phyloP scores from a whole-genome alignment of 495 filamentous ascomycete species.

The Cryomyces minteri region DNA sequence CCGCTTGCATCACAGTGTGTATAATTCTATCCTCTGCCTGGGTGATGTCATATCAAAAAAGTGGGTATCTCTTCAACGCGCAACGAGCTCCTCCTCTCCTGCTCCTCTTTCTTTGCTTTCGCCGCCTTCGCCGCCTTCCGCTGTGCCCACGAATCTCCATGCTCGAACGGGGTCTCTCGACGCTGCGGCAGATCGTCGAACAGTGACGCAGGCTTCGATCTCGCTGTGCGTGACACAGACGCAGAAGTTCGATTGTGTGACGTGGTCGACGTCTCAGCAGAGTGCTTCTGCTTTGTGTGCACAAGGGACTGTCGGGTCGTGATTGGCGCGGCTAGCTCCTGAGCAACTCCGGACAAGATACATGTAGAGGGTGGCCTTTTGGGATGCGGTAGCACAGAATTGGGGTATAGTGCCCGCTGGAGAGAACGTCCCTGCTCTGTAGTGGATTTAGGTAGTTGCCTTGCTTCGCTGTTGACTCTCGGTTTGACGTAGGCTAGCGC shows the following conservation, averaged over 20 bases:
- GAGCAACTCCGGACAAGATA: background rate
- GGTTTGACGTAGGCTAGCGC: background rate
- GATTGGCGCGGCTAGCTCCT: background rate
- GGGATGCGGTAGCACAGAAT: background rate
- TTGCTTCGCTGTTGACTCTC: background rate
- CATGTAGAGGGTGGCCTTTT: background rate
- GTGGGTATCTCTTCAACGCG: constrained; percentile 16
- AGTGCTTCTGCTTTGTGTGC: background rate
- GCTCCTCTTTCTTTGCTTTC: constrained; percentile 9
- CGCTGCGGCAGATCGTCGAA: background rate
- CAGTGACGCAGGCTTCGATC: background rate
- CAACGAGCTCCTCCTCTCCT: constrained; percentile 9
- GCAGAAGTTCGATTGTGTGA: background rate
- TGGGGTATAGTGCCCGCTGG: background rate
- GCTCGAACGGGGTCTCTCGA: constrained; percentile 5
- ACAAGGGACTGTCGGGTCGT: background rate
- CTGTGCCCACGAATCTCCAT: constrained; percentile 1
- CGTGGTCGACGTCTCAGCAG: background rate
- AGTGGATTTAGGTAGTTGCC: background rate
- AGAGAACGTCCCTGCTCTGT: background rate
- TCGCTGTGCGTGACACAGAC: background rate
- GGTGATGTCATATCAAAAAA: constrained; percentile 14
- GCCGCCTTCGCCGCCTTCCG: constrained; percentile 3
- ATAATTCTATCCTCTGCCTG: no score
- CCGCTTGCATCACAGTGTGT: no score